A percentile compares a stretch with the other conserved stretches of the same genome.
Conservation (phyloP, 2,329 filamentous ascomycete genomes). For the Aspergillus carbonarius region DNA sequence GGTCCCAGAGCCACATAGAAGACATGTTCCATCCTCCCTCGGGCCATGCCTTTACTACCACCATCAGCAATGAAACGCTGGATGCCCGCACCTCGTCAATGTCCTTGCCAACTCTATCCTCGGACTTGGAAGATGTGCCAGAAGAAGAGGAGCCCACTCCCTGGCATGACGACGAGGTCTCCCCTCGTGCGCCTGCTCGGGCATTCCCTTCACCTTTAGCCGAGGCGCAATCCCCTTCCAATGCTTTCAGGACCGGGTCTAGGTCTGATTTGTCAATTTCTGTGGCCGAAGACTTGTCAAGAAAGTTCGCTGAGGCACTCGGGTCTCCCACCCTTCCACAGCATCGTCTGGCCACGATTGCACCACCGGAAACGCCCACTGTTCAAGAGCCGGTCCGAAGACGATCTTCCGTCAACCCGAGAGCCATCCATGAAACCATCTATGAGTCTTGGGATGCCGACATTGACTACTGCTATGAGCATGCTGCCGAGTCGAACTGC, state of each 20-base stretch:
- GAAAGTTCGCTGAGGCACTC: slow-evolving; percentile 47
- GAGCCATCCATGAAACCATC: slow-evolving; percentile 28
- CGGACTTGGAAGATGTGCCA: slow-evolving; percentile 46
- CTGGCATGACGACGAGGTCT: slow-evolving; percentile 26
- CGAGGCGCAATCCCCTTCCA: slow-evolving; percentile 9
- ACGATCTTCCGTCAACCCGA: slow-evolving; percentile 18
- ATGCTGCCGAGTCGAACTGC: slow-evolving; percentile 60
- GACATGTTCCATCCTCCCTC: slow-evolving; percentile 30
- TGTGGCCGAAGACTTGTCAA: slow-evolving; percentile 34
- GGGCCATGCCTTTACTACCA: slow-evolving; percentile 44
- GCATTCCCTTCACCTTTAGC: slow-evolving; percentile 12
- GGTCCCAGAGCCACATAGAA: slow-evolving; percentile 25
- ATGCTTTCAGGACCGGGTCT: slow-evolving; percentile 14
- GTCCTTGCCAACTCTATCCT: slow-evolving; percentile 41
- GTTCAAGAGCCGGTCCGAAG: slow-evolving; percentile 15
- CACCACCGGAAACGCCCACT: slow-evolving; percentile 17
- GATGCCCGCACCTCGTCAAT: slow-evolving; percentile 42
- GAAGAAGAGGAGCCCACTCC: slow-evolving; percentile 45
- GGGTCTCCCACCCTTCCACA: slow-evolving; percentile 43
- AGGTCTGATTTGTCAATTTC: slow-evolving; percentile 33
- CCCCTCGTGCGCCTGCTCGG: slow-evolving; percentile 22
- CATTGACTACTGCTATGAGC: slow-evolving; percentile 63
- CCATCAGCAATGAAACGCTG: slow-evolving; percentile 39
- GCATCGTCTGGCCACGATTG: slow-evolving; percentile 18
- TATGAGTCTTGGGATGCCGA: slow-evolving; percentile 60